A percentile compares a stretch with the other conserved stretches of the same genome.
Conservation (phyloP, 306 rosid genomes). For the Cyamopsis tetragonoloba region DNA sequence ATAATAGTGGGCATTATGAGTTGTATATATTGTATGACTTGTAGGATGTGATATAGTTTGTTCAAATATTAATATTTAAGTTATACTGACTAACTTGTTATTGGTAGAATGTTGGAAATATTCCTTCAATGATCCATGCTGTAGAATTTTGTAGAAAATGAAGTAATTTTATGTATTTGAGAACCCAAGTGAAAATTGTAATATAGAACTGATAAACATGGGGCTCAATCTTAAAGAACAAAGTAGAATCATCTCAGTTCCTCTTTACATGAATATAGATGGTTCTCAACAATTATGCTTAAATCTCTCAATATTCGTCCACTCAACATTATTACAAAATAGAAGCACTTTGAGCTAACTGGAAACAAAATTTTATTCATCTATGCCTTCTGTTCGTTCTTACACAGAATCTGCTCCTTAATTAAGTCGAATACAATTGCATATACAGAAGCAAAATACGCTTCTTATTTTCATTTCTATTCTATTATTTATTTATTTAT, state of each 20-base stretch:
- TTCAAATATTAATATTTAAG: constrained; percentile 21
- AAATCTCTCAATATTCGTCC: background rate
- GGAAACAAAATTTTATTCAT: background rate
- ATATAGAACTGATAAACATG: background rate
- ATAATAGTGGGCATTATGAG: constrained; percentile 8
- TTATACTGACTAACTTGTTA: constrained; percentile 16
- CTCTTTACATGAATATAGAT: constrained; percentile 34
- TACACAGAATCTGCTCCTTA: background rate
- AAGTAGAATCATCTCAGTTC: constrained; percentile 19
- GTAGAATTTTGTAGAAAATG: constrained; percentile 36
- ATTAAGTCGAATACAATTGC: background rate
- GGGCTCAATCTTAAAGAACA: constrained; percentile 17
- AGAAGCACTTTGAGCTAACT: background rate
- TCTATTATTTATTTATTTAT: no score
- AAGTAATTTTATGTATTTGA: constrained; percentile 19
- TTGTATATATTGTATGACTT: constrained; percentile 42
- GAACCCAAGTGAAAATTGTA: background rate
- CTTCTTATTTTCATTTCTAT: background rate
- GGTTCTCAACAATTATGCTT: constrained; percentile 19
- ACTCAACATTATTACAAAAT: background rate
- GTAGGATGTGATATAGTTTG: constrained; percentile 35
- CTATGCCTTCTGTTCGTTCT: background rate
- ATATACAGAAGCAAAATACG: background rate
- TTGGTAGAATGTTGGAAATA: constrained; percentile 20
- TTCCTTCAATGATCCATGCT: constrained; percentile 22